Evolutionary conservation across 1,284 basidiomycete genomes (phyloP).

Genomic region (Rhodotorula sp.): DNA sequence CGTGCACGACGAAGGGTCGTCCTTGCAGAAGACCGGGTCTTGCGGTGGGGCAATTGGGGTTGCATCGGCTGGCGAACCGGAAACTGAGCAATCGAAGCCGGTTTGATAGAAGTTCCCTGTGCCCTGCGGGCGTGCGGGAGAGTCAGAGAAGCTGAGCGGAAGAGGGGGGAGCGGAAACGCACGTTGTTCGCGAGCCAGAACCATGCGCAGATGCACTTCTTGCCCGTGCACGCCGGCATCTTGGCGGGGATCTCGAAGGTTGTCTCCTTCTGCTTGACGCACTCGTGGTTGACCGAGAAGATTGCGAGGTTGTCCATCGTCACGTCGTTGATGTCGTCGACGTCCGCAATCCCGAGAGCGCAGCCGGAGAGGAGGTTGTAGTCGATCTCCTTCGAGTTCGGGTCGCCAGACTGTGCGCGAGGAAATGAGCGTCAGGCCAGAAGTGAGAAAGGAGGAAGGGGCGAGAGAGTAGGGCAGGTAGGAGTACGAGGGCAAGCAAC

Average conservation of each 20-base stretch:
- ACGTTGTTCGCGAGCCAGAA: constrained; percentile 31
- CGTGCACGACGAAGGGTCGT: constrained; percentile 6
- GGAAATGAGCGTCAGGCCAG: neutral
- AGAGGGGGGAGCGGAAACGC: neutral
- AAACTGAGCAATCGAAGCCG: constrained; percentile 38
- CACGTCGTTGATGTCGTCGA: constrained; percentile 35
- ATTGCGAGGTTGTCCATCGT: constrained; percentile 41
- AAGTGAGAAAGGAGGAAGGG: neutral
- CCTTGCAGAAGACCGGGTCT: constrained; percentile 33
- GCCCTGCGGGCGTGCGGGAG: neutral
- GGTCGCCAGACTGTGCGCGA: constrained; percentile 24
- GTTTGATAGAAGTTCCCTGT: constrained; percentile 40
- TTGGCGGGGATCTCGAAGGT: constrained; percentile 34
- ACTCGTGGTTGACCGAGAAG: constrained; percentile 36
- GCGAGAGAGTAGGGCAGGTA: too few relatives aligned
- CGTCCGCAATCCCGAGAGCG: constrained; percentile 40
- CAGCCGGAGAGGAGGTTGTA: constrained; percentile 33
- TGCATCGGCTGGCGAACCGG: constrained; percentile 22
- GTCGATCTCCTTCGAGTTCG: constrained; percentile 21
- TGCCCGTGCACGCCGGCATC: constrained; percentile 37
- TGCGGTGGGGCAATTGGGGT: constrained; percentile 29
- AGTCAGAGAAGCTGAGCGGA: neutral
- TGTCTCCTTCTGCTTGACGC: constrained; percentile 30
- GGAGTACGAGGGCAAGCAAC: too few relatives aligned
- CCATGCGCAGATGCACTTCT: constrained; percentile 39